Percentiles rank a stretch among this genome's conserved stretches.
phyloP scores from a whole-genome alignment of 306 rosid genomes.

The Glycine latifolia region DNA sequence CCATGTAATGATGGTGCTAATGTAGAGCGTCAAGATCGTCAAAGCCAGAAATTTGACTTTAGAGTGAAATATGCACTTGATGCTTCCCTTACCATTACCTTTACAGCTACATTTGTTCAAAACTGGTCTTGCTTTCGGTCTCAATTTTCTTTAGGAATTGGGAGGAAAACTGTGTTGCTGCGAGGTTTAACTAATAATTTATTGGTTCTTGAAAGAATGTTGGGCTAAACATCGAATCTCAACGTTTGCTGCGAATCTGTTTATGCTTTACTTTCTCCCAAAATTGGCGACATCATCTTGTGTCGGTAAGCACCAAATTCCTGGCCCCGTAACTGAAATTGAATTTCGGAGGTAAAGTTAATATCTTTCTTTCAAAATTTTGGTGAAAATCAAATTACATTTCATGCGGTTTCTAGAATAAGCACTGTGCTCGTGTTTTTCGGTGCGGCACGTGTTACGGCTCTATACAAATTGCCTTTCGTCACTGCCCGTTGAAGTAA shows the following conservation, averaged over 20 bases:
- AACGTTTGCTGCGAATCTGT: constrained; percentile 27
- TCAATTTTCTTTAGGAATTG: background rate
- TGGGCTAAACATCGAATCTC: constrained; percentile 13
- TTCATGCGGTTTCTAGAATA: constrained; percentile 28
- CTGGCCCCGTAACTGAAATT: background rate
- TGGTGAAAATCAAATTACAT: background rate
- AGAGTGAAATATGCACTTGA: background rate
- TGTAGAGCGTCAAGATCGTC: too few species aligned
- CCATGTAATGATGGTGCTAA: too few species aligned
- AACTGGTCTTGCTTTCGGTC: background rate
- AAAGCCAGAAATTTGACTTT: background rate
- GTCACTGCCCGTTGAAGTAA: constrained; percentile 9
- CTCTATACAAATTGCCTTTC: background rate
- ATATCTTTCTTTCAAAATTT: too few species aligned
- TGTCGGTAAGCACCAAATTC: constrained; percentile 22
- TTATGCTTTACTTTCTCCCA: background rate
- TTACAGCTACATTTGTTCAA: background rate
- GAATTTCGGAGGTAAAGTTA: background rate
- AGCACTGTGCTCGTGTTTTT: background rate
- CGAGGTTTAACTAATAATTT: background rate
- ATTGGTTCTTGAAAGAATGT: constrained; percentile 13
- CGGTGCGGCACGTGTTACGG: constrained; percentile 14
- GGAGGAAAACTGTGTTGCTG: background rate
- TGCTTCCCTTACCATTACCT: background rate
- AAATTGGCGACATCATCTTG: background rate